Conservation (phyloP, 768 basidiomycete species). For the Boletus insuetus region DNA sequence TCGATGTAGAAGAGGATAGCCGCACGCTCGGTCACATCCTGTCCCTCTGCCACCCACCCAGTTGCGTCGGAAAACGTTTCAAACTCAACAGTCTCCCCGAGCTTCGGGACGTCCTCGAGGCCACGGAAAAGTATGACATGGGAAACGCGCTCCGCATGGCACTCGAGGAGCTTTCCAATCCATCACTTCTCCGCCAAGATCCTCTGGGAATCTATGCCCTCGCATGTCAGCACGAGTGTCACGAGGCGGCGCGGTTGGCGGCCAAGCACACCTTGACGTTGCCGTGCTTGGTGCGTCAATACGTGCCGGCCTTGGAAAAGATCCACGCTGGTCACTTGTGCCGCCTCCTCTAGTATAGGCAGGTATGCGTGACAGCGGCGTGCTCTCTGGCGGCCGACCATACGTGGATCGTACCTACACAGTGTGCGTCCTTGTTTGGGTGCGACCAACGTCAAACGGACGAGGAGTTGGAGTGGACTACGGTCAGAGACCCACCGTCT, state of each 20-base stretch:
- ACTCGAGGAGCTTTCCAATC: slow-evolving; percentile 1
- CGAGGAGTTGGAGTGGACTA: not conserved
- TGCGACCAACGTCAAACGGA: not conserved
- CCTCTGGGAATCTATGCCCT: slow-evolving; percentile 10
- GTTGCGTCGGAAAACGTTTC: not conserved
- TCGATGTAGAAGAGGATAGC: slow-evolving; percentile 15
- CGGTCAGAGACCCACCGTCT: not conserved
- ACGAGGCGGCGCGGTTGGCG: slow-evolving; percentile 1
- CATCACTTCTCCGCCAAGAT: not conserved
- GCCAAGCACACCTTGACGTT: slow-evolving; percentile 7
- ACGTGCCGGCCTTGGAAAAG: slow-evolving; percentile 12
- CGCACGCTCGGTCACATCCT: slow-evolving; percentile 6
- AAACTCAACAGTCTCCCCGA: not conserved
- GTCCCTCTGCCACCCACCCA: slow-evolving; percentile 7
- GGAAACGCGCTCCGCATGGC: not conserved
- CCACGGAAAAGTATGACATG: slow-evolving; percentile 18
- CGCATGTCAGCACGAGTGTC: slow-evolving; percentile 7
- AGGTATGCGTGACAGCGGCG: not conserved
- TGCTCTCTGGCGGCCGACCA: slow-evolving; percentile 2
- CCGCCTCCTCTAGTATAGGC: slow-evolving; percentile 10
- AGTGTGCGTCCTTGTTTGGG: not conserved
- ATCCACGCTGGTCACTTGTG: slow-evolving; percentile 5
- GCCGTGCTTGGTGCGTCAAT: not conserved
- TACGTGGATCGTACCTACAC: slow-evolving; percentile 1
- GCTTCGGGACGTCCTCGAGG: slow-evolving; percentile 11